Evolutionary conservation across 257 asterid species (phyloP).

Genomic region (Fraxinus cuspidata): DNA sequence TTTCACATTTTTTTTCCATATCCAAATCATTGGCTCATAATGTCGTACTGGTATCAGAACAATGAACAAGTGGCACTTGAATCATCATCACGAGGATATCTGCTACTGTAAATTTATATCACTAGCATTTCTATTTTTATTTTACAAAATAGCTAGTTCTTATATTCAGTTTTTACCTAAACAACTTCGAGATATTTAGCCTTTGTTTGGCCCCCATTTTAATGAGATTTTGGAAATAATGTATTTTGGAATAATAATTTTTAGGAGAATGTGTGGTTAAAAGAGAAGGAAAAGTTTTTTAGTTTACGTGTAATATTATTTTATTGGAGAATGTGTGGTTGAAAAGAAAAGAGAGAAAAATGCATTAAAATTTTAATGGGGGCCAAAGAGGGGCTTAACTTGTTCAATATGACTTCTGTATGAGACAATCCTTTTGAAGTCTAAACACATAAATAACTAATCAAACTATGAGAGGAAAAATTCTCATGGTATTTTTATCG

Average conservation of each 20-base stretch:
- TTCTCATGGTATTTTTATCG: background rate
- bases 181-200: background rate
- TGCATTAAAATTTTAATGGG: too few species aligned
- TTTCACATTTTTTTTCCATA: background rate
- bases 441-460: background rate
- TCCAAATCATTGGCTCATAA: background rate
- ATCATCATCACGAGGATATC: background rate
- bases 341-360: too few species aligned
- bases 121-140: background rate
- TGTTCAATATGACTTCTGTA: background rate
- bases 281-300: too few species aligned
- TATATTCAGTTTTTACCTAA: background rate
- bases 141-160: background rate
- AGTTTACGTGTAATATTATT: too few species aligned
- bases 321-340: too few species aligned
- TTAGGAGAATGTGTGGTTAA: too few species aligned
- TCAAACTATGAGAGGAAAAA: background rate
- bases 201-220: too few species aligned
- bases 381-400: too few species aligned
- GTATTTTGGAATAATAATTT: too few species aligned
- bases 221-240: too few species aligned
- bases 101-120: background rate
- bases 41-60: background rate
- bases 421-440: background rate
- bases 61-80: background rate